Evolutionary conservation across 2,329 filamentous ascomycete genomes (phyloP), one percentile per base, ranked within the genome.

Genomic region (Sporothrix pallida): DNA sequence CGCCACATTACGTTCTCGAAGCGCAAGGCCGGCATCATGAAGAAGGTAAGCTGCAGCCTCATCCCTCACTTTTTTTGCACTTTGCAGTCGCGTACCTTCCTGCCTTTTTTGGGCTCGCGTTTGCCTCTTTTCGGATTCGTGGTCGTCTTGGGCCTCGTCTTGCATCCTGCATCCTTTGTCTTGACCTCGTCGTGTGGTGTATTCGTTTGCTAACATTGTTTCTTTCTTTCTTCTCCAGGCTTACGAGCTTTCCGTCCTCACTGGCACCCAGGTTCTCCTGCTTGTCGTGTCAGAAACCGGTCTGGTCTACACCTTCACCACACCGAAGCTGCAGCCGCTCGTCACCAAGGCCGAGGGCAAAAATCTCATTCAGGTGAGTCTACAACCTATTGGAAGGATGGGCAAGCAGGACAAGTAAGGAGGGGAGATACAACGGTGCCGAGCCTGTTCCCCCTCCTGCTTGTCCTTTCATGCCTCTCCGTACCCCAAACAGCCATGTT

Each of bases 11-110:
- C 96, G 80, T 98, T 99, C 84, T 98, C 95, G 79, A 99, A 99
- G 91, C 94, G 96, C 83, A 99, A 99, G 88, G 96, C 96, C 73
- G 96, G 96, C 79, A 98, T 99, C 84, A 98, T 99, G 96, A 98
- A 99, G 89, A 98, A 98, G 94, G 96, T 98, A 83, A 37, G 31
- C 31, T 37, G 31, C 31, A 37, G 31, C 31, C 31, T 78, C 91
- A 87, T 52, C 23, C 17, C 26, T 48, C 44, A 52, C 15, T 31
- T 3, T 15, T 15, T 52, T 46, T 26, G 23, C 23, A 26, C 23
- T 58, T n/a, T 8, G 15, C 20, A 20, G 42, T 50, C 23, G 37
- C 69, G 56, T 17, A 10, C 46, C 54, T 20, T 44, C 48, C 9
- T 67, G 12, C 31, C 26, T 46, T 62, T 73, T 70, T 69, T 13